These are phyloP conservation scores for Neurospora sp. DNA, from an alignment of 495 filamentous ascomycete genomes.

Conservation along the genomic window DNA sequence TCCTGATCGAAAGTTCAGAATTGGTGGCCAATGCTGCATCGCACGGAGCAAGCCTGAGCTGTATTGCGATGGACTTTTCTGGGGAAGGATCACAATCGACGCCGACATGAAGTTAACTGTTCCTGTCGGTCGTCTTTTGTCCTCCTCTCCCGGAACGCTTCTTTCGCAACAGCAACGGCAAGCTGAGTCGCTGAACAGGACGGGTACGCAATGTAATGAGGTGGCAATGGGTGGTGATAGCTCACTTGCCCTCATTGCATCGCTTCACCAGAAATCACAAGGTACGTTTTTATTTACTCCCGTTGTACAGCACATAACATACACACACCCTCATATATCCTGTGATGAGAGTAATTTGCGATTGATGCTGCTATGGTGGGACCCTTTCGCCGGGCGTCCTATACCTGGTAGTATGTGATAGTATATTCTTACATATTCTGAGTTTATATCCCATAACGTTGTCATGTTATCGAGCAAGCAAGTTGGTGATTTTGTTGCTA, in stretches of 20 bases:
- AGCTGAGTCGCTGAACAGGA: background rate
- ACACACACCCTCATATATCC: background rate
- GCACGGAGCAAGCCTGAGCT: background rate
- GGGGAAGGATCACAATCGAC: background rate
- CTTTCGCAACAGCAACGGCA: background rate
- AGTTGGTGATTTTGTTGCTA: background rate
- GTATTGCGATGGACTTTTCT: background rate
- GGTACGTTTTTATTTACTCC: background rate
- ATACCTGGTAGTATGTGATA: slow-evolving; percentile 22
- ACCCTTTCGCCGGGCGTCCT: slow-evolving; percentile 22
- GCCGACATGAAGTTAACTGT: background rate
- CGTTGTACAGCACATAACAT: background rate
- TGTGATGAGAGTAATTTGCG: slow-evolving; percentile 27
- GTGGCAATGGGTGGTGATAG: background rate
- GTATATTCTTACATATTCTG: slow-evolving; percentile 28
- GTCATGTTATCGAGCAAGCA: background rate
- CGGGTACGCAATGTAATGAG: background rate
- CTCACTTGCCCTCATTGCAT: background rate
- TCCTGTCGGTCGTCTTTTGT: background rate
- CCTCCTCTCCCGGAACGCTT: background rate
- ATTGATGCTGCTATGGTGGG: slow-evolving; percentile 22
- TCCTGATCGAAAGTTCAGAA: background rate
- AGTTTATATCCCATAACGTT: background rate
- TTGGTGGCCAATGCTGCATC: background rate
- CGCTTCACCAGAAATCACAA: background rate